Percentiles rank a stretch among this genome's conserved stretches.
Evolutionary conservation across 306 rosid genomes (phyloP).

Genomic region (Purshia tridentata): DNA sequence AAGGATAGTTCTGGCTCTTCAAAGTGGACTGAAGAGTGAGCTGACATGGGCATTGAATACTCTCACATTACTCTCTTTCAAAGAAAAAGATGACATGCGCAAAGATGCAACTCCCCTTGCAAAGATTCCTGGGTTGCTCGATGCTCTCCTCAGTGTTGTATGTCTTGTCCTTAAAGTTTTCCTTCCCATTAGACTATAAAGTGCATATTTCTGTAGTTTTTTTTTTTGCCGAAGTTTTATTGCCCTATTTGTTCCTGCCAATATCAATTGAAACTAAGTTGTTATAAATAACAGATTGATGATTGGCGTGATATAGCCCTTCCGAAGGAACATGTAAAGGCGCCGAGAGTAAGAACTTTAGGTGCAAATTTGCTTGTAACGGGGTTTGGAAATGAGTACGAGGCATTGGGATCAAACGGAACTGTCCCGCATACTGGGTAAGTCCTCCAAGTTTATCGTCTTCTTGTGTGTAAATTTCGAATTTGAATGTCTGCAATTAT

Average conservation of each 20-base stretch:
- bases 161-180: slow-evolving; percentile 31
- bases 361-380: slow-evolving; percentile 72
- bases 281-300: slow-evolving; percentile 59
- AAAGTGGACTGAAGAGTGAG: slow-evolving; percentile 97
- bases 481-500: slow-evolving; percentile 14
- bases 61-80: slow-evolving; percentile 84
- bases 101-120: slow-evolving; percentile 80
- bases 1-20: slow-evolving; percentile 90
- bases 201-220: neutral
- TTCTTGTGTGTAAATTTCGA: slow-evolving; percentile 12
- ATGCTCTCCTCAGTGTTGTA: slow-evolving; percentile 97
- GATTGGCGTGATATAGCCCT: slow-evolving; percentile 97
- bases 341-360: slow-evolving; percentile 60
- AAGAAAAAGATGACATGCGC: slow-evolving; percentile 91
- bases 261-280: slow-evolving; percentile 2
- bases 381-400: slow-evolving; percentile 84
- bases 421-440: slow-evolving; percentile 54
- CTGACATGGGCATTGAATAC: slow-evolving; percentile 93
- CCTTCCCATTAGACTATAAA: neutral
- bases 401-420: slow-evolving; percentile 61
- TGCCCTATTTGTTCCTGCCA: neutral
- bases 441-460: neutral
- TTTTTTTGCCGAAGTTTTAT: neutral
- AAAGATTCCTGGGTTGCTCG: slow-evolving; percentile 89
- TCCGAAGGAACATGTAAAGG: slow-evolving; percentile 64